phyloP scores from a whole-genome alignment of 805 yeast genomes.

The Blastobotrys muscicola region DNA sequence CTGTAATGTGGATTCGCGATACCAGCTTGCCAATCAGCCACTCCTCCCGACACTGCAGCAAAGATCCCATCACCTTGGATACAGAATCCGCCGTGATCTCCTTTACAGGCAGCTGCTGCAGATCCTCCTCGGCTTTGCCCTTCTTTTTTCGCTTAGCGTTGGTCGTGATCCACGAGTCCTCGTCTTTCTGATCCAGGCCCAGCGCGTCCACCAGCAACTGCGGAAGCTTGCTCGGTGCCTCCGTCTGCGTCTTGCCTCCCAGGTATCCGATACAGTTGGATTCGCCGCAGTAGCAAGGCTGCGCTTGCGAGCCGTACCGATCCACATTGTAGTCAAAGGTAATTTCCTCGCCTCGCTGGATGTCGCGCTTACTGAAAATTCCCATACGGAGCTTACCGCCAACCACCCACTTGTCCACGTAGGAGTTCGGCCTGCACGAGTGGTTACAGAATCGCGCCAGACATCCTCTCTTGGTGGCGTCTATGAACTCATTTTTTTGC shows the following conservation, averaged over 20 bases:
- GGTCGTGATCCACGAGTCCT: conserved; percentile 39
- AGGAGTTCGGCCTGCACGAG: conserved; percentile 91
- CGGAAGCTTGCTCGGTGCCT: conserved; percentile 75
- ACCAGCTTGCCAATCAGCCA: conserved; percentile 57
- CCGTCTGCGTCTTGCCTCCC: conserved; percentile 97
- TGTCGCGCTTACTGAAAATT: conserved; percentile 72
- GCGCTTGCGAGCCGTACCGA: conserved; percentile 90
- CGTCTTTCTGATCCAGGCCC: conserved; percentile 60
- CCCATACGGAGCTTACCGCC: conserved; percentile 90
- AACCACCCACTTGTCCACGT: conserved; percentile 95
- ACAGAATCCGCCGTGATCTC: conserved; percentile 52
- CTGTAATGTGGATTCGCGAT: conserved; percentile 51
- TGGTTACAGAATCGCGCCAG: conserved; percentile 90
- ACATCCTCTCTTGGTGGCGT: conserved; percentile 85
- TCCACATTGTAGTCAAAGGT: conserved; percentile 93
- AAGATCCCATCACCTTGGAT: conserved; percentile 67
- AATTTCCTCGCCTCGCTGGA: conserved; percentile 74
- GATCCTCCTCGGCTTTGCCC: conserved; percentile 47
- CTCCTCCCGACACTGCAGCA: conserved; percentile 66
- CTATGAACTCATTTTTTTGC: conserved; percentile 85
- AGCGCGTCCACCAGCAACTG: conserved; percentile 77
- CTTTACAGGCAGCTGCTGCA: conserved; percentile 44
- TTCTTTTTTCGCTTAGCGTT: conserved; percentile 29
- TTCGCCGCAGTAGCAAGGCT: conserved; percentile 91
- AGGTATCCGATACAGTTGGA: conserved; percentile 84